Conservation (phyloP, 352 stramenopile genomes). For the Phytopythium boreale region DNA sequence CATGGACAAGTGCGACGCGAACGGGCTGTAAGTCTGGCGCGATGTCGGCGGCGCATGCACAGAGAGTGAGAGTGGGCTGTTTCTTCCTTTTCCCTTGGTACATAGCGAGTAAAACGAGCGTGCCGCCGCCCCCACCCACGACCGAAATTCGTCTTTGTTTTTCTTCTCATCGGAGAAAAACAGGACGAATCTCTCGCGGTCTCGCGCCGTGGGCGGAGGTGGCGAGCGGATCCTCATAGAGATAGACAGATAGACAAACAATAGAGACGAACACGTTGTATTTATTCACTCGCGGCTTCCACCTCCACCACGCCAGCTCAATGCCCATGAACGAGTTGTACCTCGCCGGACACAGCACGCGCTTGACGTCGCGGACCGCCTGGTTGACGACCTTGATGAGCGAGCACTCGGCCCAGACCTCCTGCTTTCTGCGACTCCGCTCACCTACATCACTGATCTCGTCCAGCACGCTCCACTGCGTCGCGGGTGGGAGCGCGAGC, state of each 20-base stretch:
- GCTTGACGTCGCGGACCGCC: slow-evolving; percentile 36
- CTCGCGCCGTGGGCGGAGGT: slow-evolving; percentile 11
- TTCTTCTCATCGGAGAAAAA: slow-evolving; percentile 35
- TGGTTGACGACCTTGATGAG: slow-evolving; percentile 40
- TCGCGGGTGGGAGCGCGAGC: slow-evolving; percentile 37
- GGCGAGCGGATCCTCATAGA: not conserved
- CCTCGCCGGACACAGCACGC: slow-evolving; percentile 20
- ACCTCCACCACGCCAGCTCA: not conserved
- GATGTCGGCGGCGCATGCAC: not conserved
- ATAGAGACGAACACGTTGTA: not conserved
- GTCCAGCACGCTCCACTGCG: slow-evolving; percentile 25
- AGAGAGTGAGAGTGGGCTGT: not conserved
- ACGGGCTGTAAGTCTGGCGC: slow-evolving; percentile 18
- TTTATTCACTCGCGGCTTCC: not conserved
- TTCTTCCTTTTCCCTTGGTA: not conserved
- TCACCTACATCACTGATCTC: slow-evolving; percentile 8
- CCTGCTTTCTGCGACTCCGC: slow-evolving; percentile 20
- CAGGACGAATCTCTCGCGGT: slow-evolving; percentile 37
- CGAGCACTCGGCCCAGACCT: slow-evolving; percentile 39
- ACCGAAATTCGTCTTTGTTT: slow-evolving; percentile 22
- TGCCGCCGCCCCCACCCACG: slow-evolving; percentile 8
- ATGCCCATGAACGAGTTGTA: not conserved
- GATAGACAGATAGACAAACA: not conserved
- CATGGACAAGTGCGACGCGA: slow-evolving; percentile 46
- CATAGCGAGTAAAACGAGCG: slow-evolving; percentile 7